phyloP scores from a whole-genome alignment of 2,329 filamentous ascomycete species.

The Hysterium pulicare region DNA sequence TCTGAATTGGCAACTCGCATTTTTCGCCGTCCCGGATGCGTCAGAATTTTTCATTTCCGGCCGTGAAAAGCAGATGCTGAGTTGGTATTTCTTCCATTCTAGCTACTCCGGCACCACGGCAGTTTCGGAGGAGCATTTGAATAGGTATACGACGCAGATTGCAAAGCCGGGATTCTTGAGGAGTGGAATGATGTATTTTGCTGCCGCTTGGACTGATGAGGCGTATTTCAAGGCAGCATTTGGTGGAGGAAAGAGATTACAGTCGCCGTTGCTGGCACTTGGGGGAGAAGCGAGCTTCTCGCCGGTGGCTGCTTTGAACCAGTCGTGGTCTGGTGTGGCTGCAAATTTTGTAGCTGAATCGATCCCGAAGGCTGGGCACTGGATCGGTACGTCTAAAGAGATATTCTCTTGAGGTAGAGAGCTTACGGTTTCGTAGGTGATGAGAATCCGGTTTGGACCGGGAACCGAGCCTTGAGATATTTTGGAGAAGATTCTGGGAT shows the following conservation, averaged over 20 bases:
- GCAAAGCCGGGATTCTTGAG: slow-evolving; percentile 45
- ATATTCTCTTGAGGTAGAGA: background rate
- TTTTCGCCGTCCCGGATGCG: too few relatives aligned
- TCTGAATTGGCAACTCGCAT: too few relatives aligned
- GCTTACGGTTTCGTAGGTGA: slow-evolving; percentile 8
- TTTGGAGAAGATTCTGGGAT: too few relatives aligned
- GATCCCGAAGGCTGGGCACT: slow-evolving; percentile 40
- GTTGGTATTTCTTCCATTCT: slow-evolving; percentile 43
- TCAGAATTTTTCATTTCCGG: too few relatives aligned
- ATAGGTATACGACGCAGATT: slow-evolving; percentile 40
- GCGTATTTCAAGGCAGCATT: slow-evolving; percentile 37
- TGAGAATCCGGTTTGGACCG: slow-evolving; percentile 21
- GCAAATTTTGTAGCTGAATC: slow-evolving; percentile 26
- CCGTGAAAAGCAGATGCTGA: too few relatives aligned
- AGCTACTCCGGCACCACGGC: slow-evolving; percentile 41
- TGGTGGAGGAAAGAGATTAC: slow-evolving; percentile 15
- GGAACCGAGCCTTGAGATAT: slow-evolving; percentile 12
- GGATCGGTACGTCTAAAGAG: slow-evolving; percentile 25
- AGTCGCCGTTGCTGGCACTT: slow-evolving; percentile 29
- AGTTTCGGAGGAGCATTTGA: slow-evolving; percentile 39
- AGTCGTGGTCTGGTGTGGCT: slow-evolving; percentile 18
- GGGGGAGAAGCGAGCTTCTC: slow-evolving; percentile 37
- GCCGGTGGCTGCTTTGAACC: slow-evolving; percentile 10
- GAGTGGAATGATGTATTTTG: slow-evolving; percentile 40
- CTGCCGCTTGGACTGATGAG: slow-evolving; percentile 31